Evolutionary conservation across 1,284 basidiomycete genomes (phyloP).

Genomic region (Cryptococcus depauperatus): DNA sequence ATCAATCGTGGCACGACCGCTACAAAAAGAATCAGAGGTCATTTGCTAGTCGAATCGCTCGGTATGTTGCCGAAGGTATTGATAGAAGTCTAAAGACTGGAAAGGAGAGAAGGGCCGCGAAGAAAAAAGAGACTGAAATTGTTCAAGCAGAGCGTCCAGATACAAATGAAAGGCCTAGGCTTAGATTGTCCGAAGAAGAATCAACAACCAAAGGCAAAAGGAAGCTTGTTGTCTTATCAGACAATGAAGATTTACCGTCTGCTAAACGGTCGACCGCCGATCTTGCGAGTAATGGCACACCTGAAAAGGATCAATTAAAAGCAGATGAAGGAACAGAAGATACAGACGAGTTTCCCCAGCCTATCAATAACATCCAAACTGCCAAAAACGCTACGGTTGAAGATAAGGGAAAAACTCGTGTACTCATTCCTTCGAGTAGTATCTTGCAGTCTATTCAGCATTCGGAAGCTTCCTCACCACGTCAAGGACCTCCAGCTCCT

Average conservation of each 20-base stretch:
- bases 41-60: conserved; percentile 19
- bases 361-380: neutral
- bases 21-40: conserved; percentile 31
- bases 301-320: neutral
- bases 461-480: no score
- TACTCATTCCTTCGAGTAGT: neutral
- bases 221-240: neutral
- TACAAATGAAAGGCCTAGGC: no score
- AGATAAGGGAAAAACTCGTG: neutral
- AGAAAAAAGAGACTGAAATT: neutral
- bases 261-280: no score
- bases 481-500: no score
- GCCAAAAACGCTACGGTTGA: no score
- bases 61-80: conserved; percentile 13
- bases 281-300: neutral
- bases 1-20: conserved; percentile 39
- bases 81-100: conserved; percentile 24
- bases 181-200: neutral
- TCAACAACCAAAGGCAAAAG: neutral
- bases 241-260: neutral
- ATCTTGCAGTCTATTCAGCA: no score
- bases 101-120: conserved; percentile 16
- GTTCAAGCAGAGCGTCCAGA: conserved; percentile 1
- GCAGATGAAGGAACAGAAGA: neutral
- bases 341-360: no score